phyloP scores from a whole-genome alignment of 768 basidiomycete species.

The Psilocybe cyanescens region DNA sequence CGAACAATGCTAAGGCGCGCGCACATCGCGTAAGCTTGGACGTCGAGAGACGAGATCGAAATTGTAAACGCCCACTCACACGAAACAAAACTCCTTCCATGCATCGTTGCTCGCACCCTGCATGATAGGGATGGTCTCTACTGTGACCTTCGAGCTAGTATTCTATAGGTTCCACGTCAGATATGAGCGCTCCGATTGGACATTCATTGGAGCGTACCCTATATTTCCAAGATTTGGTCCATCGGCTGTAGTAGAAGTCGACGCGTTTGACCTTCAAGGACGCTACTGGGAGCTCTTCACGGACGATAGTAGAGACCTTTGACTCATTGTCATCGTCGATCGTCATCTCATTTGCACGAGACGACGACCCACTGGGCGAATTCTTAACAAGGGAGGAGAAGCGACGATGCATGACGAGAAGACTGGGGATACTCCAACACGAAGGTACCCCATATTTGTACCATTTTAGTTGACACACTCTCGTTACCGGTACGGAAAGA shows the following conservation, averaged over 20 bases:
- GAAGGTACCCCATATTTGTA: constrained; percentile 7
- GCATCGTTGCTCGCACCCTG: constrained; percentile 47
- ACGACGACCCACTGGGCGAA: constrained; percentile 13
- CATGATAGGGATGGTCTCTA: constrained; percentile 48
- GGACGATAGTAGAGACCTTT: constrained; percentile 34
- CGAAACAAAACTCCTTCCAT: constrained; percentile 55
- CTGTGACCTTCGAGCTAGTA: constrained; percentile 54
- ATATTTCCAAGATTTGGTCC: constrained; percentile 63
- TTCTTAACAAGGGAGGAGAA: constrained; percentile 28
- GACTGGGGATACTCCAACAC: neutral
- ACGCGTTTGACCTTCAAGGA: constrained; percentile 63
- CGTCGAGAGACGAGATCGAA: neutral
- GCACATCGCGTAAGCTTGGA: neutral
- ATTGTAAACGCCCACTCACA: constrained; percentile 1
- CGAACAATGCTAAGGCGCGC: constrained; percentile 49
- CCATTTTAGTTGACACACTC: neutral
- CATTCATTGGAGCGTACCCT: constrained; percentile 31
- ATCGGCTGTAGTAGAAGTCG: constrained; percentile 61
- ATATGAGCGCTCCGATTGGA: neutral
- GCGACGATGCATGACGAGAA: constrained; percentile 26
- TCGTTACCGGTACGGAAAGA: neutral
- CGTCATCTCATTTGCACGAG: constrained; percentile 12
- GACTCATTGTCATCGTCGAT: constrained; percentile 40
- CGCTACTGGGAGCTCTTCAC: constrained; percentile 43
- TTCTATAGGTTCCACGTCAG: constrained; percentile 36